Evolutionary conservation across 139 green algal species (phyloP).

Genomic region (Micractinium conductrix): DNA sequence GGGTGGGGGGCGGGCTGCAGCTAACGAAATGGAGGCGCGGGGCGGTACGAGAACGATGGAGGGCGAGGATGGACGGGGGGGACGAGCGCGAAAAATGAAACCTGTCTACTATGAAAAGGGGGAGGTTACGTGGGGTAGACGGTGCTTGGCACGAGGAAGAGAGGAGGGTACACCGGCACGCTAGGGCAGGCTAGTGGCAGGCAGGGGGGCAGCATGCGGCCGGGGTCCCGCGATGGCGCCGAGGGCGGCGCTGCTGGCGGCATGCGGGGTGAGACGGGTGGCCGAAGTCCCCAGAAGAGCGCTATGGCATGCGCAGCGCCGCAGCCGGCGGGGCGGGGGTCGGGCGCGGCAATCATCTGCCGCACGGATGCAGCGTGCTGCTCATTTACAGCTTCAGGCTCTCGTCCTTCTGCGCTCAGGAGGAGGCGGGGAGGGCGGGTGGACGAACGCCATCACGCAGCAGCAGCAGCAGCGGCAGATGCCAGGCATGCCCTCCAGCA

Average conservation of each 20-base stretch:
- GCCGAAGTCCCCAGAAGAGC: too few relatives aligned
- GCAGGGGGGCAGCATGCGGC: background rate
- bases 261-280: background rate
- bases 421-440: background rate
- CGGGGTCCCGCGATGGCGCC: background rate
- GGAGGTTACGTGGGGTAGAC: too few relatives aligned
- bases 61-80: background rate
- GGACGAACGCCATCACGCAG: too few relatives aligned
- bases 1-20: background rate
- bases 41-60: background rate
- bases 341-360: background rate
- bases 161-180: too few relatives aligned
- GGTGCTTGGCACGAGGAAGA: too few relatives aligned
- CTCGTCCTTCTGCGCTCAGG: constrained; percentile 1
- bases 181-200: too few relatives aligned
- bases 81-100: too few relatives aligned
- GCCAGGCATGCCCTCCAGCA: too few relatives aligned
- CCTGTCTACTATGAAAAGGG: too few relatives aligned
- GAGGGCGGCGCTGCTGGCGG: background rate
- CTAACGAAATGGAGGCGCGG: background rate
- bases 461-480: too few relatives aligned
- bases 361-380: background rate
- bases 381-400: constrained; percentile 29
- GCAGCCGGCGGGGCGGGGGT: background rate
- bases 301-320: background rate